Evolutionary conservation across 257 asterid genomes (phyloP).

Genomic region (Solanum clarkiae): DNA sequence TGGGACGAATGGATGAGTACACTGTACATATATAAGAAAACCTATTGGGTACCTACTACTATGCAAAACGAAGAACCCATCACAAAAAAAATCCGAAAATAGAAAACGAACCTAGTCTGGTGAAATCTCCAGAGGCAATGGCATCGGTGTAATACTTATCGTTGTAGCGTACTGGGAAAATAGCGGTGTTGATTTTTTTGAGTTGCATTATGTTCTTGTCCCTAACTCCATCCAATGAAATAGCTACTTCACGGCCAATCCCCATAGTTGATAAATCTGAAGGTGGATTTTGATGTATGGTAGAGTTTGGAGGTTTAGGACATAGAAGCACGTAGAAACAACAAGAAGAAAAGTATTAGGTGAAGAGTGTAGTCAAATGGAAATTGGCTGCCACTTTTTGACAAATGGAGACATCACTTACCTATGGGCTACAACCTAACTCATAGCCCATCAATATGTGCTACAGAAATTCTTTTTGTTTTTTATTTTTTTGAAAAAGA

Average conservation of each 20-base stretch:
- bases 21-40: not conserved
- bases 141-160: conserved; percentile 91
- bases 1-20: not conserved
- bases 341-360: not conserved
- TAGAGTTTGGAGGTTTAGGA: not conserved
- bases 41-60: not conserved
- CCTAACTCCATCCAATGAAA: conserved; percentile 72
- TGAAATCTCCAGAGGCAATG: conserved; percentile 78
- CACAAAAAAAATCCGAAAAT: not conserved
- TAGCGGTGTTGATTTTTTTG: conserved; percentile 82
- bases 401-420: not conserved
- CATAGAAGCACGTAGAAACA: not conserved
- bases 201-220: conserved; percentile 94
- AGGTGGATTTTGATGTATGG: not conserved
- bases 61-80: not conserved
- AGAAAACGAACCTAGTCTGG: conserved; percentile 63
- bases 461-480: not conserved
- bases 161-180: conserved; percentile 83
- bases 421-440: not conserved
- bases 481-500: too few relatives aligned
- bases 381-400: not conserved
- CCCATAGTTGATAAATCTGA: not conserved
- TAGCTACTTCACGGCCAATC: conserved; percentile 46
- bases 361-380: not conserved
- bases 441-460: not conserved